Evolutionary conservation across 371 early-diverging fungal species (phyloP).

Genomic region (Mortierella sp.): DNA sequence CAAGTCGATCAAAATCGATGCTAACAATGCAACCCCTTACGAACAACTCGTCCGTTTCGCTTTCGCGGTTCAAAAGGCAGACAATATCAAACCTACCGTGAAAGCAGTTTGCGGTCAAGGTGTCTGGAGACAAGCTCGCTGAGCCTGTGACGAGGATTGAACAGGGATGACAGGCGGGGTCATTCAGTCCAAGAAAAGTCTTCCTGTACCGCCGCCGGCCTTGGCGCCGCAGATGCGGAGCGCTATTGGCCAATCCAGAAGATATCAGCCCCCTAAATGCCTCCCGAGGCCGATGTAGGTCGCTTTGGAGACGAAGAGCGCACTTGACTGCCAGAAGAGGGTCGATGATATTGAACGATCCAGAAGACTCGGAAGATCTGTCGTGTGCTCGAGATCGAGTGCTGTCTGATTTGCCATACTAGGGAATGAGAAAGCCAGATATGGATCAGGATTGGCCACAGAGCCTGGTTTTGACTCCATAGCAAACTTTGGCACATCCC

Average conservation of each 20-base stretch:
- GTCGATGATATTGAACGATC: constrained; percentile 35
- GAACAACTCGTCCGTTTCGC: constrained; percentile 66
- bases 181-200: constrained; percentile 45
- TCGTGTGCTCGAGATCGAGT: constrained; percentile 25
- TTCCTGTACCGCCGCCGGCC: constrained; percentile 20
- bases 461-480: neutral
- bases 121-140: too few species aligned
- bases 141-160: too few species aligned
- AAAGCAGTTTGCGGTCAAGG: too few species aligned
- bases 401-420: constrained; percentile 33
- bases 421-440: neutral
- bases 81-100: constrained; percentile 21
- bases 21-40: constrained; percentile 60
- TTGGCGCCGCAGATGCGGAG: constrained; percentile 12
- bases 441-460: neutral
- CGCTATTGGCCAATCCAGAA: constrained; percentile 45
- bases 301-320: constrained; percentile 28
- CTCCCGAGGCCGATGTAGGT: constrained; percentile 37
- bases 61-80: constrained; percentile 56
- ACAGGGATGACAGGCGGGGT: too few species aligned
- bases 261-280: constrained; percentile 53
- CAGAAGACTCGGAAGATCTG: constrained; percentile 27
- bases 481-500: too few species aligned
- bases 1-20: constrained; percentile 64
- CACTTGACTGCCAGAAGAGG: constrained; percentile 34